These are phyloP conservation scores for Pythium sukuiense DNA, from an alignment of 352 stramenopile species.

Conservation along the genomic window DNA sequence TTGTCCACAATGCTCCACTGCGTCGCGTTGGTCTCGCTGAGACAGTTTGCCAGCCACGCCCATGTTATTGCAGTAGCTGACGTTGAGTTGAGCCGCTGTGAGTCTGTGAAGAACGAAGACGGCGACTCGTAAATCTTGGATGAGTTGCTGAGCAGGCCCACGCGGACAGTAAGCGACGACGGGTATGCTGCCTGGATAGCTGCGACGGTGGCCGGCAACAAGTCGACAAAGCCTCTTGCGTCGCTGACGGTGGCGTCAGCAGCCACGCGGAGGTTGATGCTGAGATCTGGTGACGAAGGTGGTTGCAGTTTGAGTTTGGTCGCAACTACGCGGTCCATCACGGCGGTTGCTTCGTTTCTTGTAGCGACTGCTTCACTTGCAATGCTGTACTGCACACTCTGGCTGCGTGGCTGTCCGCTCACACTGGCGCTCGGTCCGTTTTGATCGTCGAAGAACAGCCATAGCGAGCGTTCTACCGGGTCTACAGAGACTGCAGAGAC, in stretches of 20 bases:
- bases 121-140: conserved; percentile 8
- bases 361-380: not conserved
- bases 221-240: conserved; percentile 12
- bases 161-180: conserved; percentile 2
- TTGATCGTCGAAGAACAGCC: conserved; percentile 54
- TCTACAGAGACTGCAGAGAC: conserved; percentile 18
- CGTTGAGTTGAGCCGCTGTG: not conserved
- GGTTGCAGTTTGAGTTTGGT: conserved; percentile 39
- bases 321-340: conserved; percentile 36
- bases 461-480: conserved; percentile 30
- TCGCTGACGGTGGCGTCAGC: conserved; percentile 30
- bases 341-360: conserved; percentile 20
- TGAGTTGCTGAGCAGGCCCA: conserved; percentile 13
- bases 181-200: conserved; percentile 7
- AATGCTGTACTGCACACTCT: conserved; percentile 29
- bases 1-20: conserved; percentile 14
- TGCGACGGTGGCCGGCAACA: conserved; percentile 34
- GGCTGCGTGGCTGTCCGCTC: not conserved
- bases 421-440: conserved; percentile 26
- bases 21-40: conserved; percentile 12
- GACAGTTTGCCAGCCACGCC: conserved; percentile 7
- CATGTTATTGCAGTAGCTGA: not conserved
- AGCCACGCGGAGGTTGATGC: conserved; percentile 48
- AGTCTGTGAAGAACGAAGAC: conserved; percentile 5
- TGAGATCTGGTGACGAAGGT: conserved; percentile 19